phyloP scores from a whole-genome alignment of 2,329 filamentous ascomycete genomes.

The Fusarium sp. region DNA sequence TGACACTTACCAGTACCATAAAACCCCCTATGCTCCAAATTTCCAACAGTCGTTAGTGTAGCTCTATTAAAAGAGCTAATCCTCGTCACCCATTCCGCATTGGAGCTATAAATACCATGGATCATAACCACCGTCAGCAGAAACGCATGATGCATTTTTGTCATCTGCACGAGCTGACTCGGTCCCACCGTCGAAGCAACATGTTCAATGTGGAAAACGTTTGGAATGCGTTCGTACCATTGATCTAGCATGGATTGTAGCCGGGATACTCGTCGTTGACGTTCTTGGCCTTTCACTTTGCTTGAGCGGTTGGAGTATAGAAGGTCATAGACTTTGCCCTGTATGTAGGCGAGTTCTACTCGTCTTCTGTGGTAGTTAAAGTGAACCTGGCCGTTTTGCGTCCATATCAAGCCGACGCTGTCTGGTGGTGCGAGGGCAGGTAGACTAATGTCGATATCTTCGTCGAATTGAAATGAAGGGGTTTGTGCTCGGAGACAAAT shows the following conservation, averaged over 20 bases:
- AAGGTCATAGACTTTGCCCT: slow-evolving; percentile 55
- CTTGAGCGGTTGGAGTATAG: slow-evolving; percentile 49
- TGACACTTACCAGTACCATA: neutral
- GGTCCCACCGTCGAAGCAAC: slow-evolving; percentile 45
- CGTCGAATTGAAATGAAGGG: slow-evolving; percentile 53
- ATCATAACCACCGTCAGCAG: slow-evolving; percentile 50
- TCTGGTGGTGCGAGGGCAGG: slow-evolving; percentile 47
- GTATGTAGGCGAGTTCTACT: slow-evolving; percentile 54
- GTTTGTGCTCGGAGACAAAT: slow-evolving; percentile 52
- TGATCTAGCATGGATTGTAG: slow-evolving; percentile 49
- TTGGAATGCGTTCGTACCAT: slow-evolving; percentile 52
- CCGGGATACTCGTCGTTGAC: slow-evolving; percentile 44
- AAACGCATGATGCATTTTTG: slow-evolving; percentile 52
- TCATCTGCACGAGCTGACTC: slow-evolving; percentile 49
- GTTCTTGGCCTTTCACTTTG: slow-evolving; percentile 45
- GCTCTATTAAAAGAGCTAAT: slow-evolving; percentile 45
- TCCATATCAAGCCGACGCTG: slow-evolving; percentile 49
- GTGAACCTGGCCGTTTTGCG: slow-evolving; percentile 47
- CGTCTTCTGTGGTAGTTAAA: slow-evolving; percentile 55
- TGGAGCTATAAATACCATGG: slow-evolving; percentile 54
- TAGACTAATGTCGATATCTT: slow-evolving; percentile 55
- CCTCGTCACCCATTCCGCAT: slow-evolving; percentile 51
- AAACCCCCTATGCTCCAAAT: slow-evolving; percentile 13
- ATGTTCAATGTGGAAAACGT: slow-evolving; percentile 49
- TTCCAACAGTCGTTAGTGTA: slow-evolving; percentile 34